phyloP scores from a whole-genome alignment of 2,329 filamentous ascomycete species.

The Fusarium beomiforme region DNA sequence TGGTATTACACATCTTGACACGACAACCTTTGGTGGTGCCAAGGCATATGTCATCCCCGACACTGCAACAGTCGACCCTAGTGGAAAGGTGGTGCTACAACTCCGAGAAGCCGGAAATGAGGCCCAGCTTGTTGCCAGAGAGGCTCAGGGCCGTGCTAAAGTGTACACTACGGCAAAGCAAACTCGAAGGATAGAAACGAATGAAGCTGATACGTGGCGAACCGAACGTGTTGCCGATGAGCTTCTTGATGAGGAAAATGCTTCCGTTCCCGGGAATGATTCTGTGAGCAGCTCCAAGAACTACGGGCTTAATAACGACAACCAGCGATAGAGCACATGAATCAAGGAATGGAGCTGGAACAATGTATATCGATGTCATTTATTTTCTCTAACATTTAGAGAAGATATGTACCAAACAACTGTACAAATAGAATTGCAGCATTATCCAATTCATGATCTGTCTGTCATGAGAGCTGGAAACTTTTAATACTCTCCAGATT shows the following conservation, averaged over 20 bases:
- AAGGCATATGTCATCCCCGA: conserved; percentile 63
- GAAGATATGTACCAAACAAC: conserved; percentile 43
- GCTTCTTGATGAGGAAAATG: conserved; percentile 36
- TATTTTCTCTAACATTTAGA: conserved; percentile 28
- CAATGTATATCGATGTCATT: conserved; percentile 41
- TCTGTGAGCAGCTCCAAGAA: conserved; percentile 49
- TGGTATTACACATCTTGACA: conserved; percentile 57
- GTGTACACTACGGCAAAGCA: conserved; percentile 46
- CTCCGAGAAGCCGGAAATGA: conserved; percentile 53
- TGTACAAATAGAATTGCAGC: conserved; percentile 48
- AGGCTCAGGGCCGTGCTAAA: conserved; percentile 51
- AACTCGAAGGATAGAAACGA: conserved; percentile 3
- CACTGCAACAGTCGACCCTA: conserved; percentile 58
- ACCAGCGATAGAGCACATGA: conserved; percentile 27
- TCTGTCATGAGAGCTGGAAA: background rate
- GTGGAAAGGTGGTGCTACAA: conserved; percentile 59
- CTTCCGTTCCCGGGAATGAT: conserved; percentile 58
- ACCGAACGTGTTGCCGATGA: conserved; percentile 42
- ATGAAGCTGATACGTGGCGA: conserved; percentile 33
- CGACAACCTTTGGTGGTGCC: conserved; percentile 59
- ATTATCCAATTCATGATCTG: background rate
- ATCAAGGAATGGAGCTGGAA: conserved; percentile 7
- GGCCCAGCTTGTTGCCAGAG: conserved; percentile 57
- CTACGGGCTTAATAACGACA: conserved; percentile 50
- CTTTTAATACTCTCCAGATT: background rate